Base-by-base conservation (phyloP, 768 basidiomycete genomes). In the Cystobasidium tubakii region DNA sequence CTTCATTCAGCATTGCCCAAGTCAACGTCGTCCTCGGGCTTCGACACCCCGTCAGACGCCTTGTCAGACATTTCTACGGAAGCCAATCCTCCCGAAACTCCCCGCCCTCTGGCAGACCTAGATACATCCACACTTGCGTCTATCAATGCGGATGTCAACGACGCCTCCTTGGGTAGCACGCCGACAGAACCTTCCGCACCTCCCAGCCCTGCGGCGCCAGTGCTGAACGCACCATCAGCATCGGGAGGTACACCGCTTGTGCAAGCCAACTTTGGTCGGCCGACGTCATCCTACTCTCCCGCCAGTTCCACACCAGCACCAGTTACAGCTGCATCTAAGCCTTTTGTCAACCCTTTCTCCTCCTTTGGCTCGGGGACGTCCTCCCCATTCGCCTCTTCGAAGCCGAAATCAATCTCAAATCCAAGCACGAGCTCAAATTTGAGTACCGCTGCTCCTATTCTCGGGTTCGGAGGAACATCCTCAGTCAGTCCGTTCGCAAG, bases 251-350 rank as follows among this genome's bases (percentile, higher is more conserved):
- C 66, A 34, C 27, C 42, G 3, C 13, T 31, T 4, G 66, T 71
- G 25, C 69, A 71, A 39, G 69, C 69, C 54, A 71, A 71, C 55
- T 71, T 71, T 31, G 69, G 69, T 36, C 69, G 69, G 7, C 43
- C 69, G 15, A 62, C 53, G 34, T 55, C 43, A 33, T 57, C 69
- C 1, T 34, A 34, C 34, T 57, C 69, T 62, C 55, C 69, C 4
- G 33, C 69, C 13, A 29, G 7, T 55, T n/a, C 69, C 10, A 12
- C 43, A 15, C 7, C 66, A 54, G 21, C 66, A 9, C 34, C 66
- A 6, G 57, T 31, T 23, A 4, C 29, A 7, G 34, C 63, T 19
- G 21, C 69, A 23, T 33, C 57, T 13, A 71, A 71, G 55, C 53
- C 54, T 27, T 71, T 71, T 34, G 54, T 71, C 31, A 71, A 71